Conservation (phyloP, 257 asterid genomes). For the Solanum neorickii region DNA sequence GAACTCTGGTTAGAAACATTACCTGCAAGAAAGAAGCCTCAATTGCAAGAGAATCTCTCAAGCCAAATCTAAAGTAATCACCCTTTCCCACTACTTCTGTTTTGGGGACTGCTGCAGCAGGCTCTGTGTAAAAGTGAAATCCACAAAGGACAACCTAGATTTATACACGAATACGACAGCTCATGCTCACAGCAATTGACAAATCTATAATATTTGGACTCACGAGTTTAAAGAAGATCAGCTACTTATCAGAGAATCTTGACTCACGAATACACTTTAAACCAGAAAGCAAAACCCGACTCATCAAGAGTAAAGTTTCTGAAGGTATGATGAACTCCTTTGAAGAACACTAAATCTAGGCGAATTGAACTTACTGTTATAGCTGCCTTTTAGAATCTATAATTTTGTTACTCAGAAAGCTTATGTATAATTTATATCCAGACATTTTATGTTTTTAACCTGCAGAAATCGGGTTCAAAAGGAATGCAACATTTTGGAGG, state of each 20-base stretch:
- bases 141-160: neutral
- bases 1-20: neutral
- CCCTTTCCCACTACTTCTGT: constrained; percentile 82
- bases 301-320: neutral
- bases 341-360: neutral
- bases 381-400: neutral
- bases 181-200: neutral
- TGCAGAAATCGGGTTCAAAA: neutral
- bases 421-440: neutral
- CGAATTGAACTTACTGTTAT: neutral
- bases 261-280: neutral
- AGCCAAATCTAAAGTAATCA: constrained; percentile 86
- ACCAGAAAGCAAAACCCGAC: neutral
- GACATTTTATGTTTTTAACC: neutral
- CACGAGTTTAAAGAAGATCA: neutral
- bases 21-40: constrained; percentile 98
- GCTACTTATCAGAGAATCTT: neutral
- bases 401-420: neutral
- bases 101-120: constrained; percentile 80
- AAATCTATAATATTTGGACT: neutral
- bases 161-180: neutral
- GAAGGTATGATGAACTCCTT: neutral
- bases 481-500: neutral
- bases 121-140: constrained; percentile 36
- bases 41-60: constrained; percentile 96